Evolutionary conservation across 2,329 filamentous ascomycete genomes (phyloP).

Genomic region (Neofusicoccum sp.): DNA sequence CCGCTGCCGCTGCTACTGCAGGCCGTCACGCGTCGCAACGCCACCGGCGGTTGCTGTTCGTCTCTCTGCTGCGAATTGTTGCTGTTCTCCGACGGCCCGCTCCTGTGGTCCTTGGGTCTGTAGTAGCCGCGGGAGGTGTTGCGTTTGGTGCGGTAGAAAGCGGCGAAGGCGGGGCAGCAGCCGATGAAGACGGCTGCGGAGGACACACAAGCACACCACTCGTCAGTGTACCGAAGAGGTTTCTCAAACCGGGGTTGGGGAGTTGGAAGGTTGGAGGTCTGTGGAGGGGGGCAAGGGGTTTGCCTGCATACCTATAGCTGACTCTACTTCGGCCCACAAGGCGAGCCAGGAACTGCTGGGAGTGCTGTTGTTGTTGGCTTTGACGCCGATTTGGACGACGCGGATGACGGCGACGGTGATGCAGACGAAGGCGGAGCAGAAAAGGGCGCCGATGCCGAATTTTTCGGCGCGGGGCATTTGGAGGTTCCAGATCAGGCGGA

Average conservation of each 20-base stretch:
- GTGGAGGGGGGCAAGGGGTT: not conserved
- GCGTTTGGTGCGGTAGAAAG: slow-evolving; percentile 20
- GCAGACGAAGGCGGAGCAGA: slow-evolving; percentile 28
- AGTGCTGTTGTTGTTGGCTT: slow-evolving; percentile 26
- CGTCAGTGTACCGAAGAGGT: too few relatives aligned
- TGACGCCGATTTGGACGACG: slow-evolving; percentile 34
- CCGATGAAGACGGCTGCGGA: slow-evolving; percentile 27
- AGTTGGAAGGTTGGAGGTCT: not conserved
- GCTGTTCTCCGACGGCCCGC: not conserved
- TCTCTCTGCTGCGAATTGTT: not conserved
- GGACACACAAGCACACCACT: too few relatives aligned
- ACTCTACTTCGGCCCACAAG: slow-evolving; percentile 38
- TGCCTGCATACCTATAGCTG: slow-evolving; percentile 30
- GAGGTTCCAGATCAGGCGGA: slow-evolving; percentile 38
- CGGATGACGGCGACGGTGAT: slow-evolving; percentile 29
- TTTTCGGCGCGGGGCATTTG: slow-evolving; percentile 36
- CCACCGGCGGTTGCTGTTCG: not conserved
- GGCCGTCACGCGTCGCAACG: not conserved
- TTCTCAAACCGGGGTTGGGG: not conserved
- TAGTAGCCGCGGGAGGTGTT: slow-evolving; percentile 22
- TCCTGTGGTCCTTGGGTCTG: slow-evolving; percentile 9
- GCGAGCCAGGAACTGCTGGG: slow-evolving; percentile 37
- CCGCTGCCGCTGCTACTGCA: not conserved
- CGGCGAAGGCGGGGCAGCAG: slow-evolving; percentile 25
- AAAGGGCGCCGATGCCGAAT: slow-evolving; percentile 31